Percentiles rank a stretch among this genome's conserved stretches.
phyloP scores from a whole-genome alignment of 2,329 filamentous ascomycete species.

The Leptosphaerulina australis region DNA sequence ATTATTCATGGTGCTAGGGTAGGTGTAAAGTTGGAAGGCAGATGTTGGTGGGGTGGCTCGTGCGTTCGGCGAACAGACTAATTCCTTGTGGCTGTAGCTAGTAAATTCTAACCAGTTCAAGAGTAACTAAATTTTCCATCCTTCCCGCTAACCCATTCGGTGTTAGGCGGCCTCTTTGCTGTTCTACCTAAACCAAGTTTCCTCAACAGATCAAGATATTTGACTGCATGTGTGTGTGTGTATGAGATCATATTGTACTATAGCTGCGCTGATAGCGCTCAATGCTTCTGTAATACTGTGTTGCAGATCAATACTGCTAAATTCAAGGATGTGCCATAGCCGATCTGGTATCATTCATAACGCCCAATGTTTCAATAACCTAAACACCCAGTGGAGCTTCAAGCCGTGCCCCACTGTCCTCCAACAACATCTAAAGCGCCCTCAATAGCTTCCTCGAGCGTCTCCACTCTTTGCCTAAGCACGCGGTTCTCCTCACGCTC shows the following conservation, averaged over 20 bases:
- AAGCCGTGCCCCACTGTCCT: slow-evolving; percentile 34
- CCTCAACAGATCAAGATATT: no score
- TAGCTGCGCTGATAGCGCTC: slow-evolving; percentile 3
- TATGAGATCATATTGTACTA: background rate
- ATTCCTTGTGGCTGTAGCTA: no score
- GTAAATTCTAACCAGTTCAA: no score
- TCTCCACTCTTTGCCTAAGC: slow-evolving; percentile 59
- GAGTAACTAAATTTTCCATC: no score
- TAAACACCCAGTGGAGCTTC: background rate
- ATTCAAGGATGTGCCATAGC: background rate
- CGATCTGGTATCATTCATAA: slow-evolving; percentile 13
- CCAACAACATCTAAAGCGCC: slow-evolving; percentile 61
- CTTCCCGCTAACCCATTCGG: no score
- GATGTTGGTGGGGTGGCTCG: no score
- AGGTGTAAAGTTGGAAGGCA: no score
- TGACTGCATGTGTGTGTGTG: background rate
- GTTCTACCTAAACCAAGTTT: no score
- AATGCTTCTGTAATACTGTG: slow-evolving; percentile 4
- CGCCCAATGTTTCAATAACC: background rate
- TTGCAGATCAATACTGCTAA: slow-evolving; percentile 8
- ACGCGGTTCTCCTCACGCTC: slow-evolving; percentile 62
- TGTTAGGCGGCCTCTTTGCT: background rate
- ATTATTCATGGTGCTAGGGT: no score
- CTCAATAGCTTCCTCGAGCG: slow-evolving; percentile 62
- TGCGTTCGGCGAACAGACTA: no score